Evolutionary conservation across 2,329 filamentous ascomycete genomes (phyloP).

Genomic region (Colletotrichum kahawae): DNA sequence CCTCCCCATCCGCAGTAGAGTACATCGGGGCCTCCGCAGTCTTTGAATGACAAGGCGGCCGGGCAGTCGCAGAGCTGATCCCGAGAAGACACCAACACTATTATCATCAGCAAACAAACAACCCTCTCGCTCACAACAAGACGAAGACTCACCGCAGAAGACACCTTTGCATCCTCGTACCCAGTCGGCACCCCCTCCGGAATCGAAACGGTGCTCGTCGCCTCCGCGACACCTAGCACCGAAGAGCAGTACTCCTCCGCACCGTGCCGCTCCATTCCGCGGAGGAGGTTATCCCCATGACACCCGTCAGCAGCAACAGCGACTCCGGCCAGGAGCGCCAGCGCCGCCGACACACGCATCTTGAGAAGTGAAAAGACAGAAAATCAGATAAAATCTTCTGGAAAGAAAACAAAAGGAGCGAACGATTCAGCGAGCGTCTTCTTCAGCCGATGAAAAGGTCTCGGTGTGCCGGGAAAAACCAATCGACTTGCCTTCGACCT

Average conservation of each 20-base stretch:
- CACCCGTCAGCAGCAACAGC: background rate
- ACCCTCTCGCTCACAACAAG: background rate
- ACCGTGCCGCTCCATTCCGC: conserved; percentile 12
- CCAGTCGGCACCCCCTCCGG: background rate
- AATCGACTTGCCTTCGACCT: background rate
- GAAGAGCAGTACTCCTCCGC: conserved; percentile 13
- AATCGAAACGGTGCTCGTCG: background rate
- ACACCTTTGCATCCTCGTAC: background rate
- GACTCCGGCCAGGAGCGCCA: background rate
- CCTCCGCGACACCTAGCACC: background rate
- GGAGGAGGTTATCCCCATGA: conserved; percentile 20
- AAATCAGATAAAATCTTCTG: background rate
- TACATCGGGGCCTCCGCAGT: background rate
- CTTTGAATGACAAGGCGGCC: background rate
- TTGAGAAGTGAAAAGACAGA: background rate
- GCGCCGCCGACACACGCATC: background rate
- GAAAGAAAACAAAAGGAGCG: background rate
- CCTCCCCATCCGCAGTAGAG: background rate
- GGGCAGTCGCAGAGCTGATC: background rate
- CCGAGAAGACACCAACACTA: conserved; percentile 18
- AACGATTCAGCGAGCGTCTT: background rate
- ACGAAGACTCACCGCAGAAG: conserved; percentile 8
- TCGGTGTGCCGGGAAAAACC: background rate
- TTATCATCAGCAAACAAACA: background rate
- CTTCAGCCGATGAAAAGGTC: background rate